Percentiles rank a stretch among this genome's conserved stretches.
Evolutionary conservation across 306 rosid genomes (phyloP).

Genomic region (Ormosia emarginata): DNA sequence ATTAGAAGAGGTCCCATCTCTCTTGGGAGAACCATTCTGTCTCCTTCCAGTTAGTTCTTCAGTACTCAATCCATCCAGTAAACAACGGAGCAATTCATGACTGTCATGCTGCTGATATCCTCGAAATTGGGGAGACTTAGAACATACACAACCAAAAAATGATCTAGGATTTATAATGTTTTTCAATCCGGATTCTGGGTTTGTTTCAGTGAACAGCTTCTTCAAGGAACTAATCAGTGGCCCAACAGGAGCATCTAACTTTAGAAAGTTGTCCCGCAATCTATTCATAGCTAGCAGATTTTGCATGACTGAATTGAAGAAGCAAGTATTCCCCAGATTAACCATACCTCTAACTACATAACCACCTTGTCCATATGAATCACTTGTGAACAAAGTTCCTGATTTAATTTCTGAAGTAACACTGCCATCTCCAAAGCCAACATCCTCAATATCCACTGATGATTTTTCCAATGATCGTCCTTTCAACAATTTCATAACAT

Average conservation of each 20-base stretch:
- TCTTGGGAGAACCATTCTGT: conserved; percentile 43
- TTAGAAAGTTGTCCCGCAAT: conserved; percentile 56
- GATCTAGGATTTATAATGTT: conserved; percentile 73
- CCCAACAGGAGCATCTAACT: conserved; percentile 57
- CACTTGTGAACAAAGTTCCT: conserved; percentile 18
- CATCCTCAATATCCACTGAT: conserved; percentile 42
- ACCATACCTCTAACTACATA: conserved; percentile 69
- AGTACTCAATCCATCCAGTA: conserved; percentile 76
- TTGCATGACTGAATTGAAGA: conserved; percentile 88
- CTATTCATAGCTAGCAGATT: conserved; percentile 73
- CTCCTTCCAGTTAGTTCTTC: conserved; percentile 71
- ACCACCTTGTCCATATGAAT: conserved; percentile 48
- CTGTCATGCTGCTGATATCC: conserved; percentile 97
- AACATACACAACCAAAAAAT: conserved; percentile 69
- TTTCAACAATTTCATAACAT: conserved; percentile 62
- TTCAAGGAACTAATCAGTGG: conserved; percentile 71
- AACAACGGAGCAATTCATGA: conserved; percentile 84
- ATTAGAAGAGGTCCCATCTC: conserved; percentile 43
- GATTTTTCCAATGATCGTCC: conserved; percentile 40
- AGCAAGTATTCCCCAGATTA: conserved; percentile 96
- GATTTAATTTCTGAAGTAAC: conserved; percentile 54
- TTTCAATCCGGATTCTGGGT: conserved; percentile 56
- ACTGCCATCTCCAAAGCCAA: conserved; percentile 43
- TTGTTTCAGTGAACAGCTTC: conserved; percentile 67
- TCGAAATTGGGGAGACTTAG: conserved; percentile 87